Evolutionary conservation across 768 basidiomycete species (phyloP), one percentile per base, ranked within the genome.

Genomic region (Amanita pseudoporphyria): DNA sequence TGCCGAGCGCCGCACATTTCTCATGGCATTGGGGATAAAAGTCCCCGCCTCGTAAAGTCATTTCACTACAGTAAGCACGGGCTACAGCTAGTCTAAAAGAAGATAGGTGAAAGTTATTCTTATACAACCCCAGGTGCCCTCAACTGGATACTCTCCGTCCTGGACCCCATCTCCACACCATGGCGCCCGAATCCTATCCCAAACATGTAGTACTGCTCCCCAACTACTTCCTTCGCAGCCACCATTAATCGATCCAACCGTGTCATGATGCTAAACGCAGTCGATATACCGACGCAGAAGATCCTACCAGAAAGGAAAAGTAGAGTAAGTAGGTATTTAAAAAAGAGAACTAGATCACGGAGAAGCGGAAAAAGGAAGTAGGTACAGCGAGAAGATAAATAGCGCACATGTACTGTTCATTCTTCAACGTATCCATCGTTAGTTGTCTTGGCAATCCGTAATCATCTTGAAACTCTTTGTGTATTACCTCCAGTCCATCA

Each of bases 171-270:
- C 21, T 67, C 67, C 24, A 64, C 56, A 9, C 62, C 64, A 10
- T 55, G 51, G 13, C 66, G 24, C 16, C 43, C 37, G 4, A 50
- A 55, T 60, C 76, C 81, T 13, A 86, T 64, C 0, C 85, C 85
- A 51, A 82, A 76, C n/a, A 91, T 85, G 59, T 90, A 84, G 60
- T 84, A 89, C 56, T 87, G 84, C 61, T 92, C 89, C 1, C 89
- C 89, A 1, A 92, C 86, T 39, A 92, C 69, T 63, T 91, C 87
- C 61, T 93, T 93, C 13, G 80, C 78, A 2, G 87, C 86, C 2
- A 89, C 59, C 80, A 92, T 87, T 51, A 92, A 64, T 45, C 77
- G 69, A 59, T 93, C 90, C 10, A 93, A 66, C 9, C 86, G 75
- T 5, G 75, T 74, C n/a, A 92, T 67, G 35, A 92, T 76, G 0